Conservation (phyloP, 2,329 filamentous ascomycete genomes). For the Pseudogymnoascus sp. region DNA sequence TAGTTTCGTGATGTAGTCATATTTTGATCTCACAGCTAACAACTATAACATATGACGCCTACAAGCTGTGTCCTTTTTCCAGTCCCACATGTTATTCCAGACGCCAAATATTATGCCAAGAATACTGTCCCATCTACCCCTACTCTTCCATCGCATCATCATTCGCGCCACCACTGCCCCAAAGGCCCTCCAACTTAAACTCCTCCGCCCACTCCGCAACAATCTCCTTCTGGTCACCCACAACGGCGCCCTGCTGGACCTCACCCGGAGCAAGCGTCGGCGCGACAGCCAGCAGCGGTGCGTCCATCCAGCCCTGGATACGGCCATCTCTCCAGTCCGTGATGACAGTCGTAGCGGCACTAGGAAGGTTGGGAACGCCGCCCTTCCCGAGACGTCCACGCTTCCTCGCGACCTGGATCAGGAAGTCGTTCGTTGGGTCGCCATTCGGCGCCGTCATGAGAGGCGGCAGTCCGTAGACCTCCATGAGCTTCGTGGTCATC, state of each 20-base stretch:
- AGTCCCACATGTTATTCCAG: slow-evolving; percentile 8
- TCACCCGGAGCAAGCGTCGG: slow-evolving; percentile 30
- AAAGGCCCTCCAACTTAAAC: slow-evolving; percentile 89
- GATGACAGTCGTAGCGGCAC: slow-evolving; percentile 85
- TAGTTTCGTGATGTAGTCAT: slow-evolving; percentile 5
- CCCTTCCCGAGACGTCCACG: slow-evolving; percentile 80
- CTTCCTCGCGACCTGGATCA: slow-evolving; percentile 91
- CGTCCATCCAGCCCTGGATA: slow-evolving; percentile 84
- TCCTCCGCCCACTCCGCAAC: slow-evolving; percentile 90
- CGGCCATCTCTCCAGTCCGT: slow-evolving; percentile 95
- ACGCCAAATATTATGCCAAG: slow-evolving; percentile 7
- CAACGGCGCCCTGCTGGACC: slow-evolving; percentile 36
- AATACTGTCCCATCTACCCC: slow-evolving; percentile 5
- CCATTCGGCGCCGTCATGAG: slow-evolving; percentile 57
- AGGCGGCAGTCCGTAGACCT: slow-evolving; percentile 76
- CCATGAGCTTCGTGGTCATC: slow-evolving; percentile 69
- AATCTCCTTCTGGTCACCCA: slow-evolving; percentile 71
- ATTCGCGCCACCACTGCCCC: slow-evolving; percentile 44
- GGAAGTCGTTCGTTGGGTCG: slow-evolving; percentile 79
- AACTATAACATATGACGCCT: slow-evolving; percentile 8
- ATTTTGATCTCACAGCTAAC: slow-evolving; percentile 7
- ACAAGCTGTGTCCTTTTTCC: slow-evolving; percentile 7
- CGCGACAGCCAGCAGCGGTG: slow-evolving; percentile 56
- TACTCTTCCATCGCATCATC: slow-evolving; percentile 26
- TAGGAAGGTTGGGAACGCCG: slow-evolving; percentile 79